phyloP scores from a whole-genome alignment of 164 flowering plant genomes.

The Warburgia ugandensis region DNA sequence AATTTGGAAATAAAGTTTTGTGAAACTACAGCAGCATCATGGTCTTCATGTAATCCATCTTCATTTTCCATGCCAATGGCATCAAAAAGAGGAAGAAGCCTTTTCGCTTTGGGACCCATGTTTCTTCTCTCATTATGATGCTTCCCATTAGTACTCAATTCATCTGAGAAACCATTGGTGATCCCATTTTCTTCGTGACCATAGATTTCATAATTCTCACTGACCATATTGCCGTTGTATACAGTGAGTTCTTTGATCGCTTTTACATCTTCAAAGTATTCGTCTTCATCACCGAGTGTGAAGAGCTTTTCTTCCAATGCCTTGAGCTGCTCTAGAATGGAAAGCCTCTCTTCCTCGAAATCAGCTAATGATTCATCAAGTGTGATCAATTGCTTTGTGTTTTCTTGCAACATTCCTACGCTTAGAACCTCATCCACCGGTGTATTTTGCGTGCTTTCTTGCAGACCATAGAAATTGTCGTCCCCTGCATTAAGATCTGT shows the following conservation, averaged over 20 bases:
- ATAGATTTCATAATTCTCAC: slow-evolving; percentile 10
- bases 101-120: slow-evolving; percentile 44
- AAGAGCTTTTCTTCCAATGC: slow-evolving; percentile 77
- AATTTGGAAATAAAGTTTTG: slow-evolving; percentile 20
- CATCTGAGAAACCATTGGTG: slow-evolving; percentile 39
- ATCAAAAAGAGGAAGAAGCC: slow-evolving; percentile 75
- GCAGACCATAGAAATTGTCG: slow-evolving; percentile 27
- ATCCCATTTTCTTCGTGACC: slow-evolving; percentile 27
- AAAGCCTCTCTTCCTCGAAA: slow-evolving; percentile 72
- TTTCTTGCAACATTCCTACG: slow-evolving; percentile 30
- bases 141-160: slow-evolving; percentile 26
- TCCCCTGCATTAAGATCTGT: slow-evolving; percentile 49
- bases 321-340: slow-evolving; percentile 76
- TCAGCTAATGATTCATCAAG: slow-evolving; percentile 51
- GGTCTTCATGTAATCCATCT: slow-evolving; percentile 24
- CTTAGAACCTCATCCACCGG: slow-evolving; percentile 46
- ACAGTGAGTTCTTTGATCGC: slow-evolving; percentile 20
- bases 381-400: slow-evolving; percentile 19
- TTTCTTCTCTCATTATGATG: slow-evolving; percentile 33
- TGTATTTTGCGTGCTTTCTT: slow-evolving; percentile 35
- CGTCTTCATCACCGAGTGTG: slow-evolving; percentile 51
- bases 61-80: slow-evolving; percentile 41
- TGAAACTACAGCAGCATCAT: slow-evolving; percentile 21
- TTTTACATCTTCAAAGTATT: slow-evolving; percentile 26
- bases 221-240: slow-evolving; percentile 28